Conservation (phyloP, 129 eudicot genomes). For the Ambrosia artemisiifolia region DNA sequence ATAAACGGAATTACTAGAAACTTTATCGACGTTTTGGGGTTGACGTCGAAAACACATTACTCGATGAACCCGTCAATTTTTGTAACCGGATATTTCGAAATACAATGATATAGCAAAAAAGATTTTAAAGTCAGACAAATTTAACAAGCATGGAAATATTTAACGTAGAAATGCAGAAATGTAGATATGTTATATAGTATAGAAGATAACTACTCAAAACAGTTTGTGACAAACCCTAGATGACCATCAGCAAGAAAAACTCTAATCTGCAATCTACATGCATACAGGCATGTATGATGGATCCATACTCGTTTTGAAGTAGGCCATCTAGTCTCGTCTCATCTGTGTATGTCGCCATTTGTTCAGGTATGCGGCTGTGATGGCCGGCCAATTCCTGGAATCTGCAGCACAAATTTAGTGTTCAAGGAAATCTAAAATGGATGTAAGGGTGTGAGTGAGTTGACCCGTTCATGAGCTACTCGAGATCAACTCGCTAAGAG, state of each 20-base stretch:
- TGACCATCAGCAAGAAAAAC: conserved; percentile 6
- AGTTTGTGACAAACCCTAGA: neutral
- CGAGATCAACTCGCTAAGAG: neutral
- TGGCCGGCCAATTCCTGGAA: conserved; percentile 44
- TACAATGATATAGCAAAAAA: too few species aligned
- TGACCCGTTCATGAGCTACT: neutral
- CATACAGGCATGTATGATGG: neutral
- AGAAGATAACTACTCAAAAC: neutral
- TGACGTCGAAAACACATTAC: too few species aligned
- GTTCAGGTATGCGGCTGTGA: conserved; percentile 32
- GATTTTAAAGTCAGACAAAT: too few species aligned
- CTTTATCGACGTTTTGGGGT: too few species aligned
- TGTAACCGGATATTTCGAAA: too few species aligned
- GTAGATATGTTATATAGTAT: too few species aligned
- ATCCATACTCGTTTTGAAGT: conserved; percentile 7
- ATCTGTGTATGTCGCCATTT: conserved; percentile 2
- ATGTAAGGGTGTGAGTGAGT: neutral
- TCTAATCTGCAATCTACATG: neutral
- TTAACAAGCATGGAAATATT: too few species aligned
- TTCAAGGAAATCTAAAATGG: neutral
- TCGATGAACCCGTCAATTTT: too few species aligned
- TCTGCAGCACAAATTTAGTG: conserved; percentile 26
- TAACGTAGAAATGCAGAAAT: too few species aligned
- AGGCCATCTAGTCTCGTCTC: neutral
- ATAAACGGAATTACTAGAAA: too few species aligned